Percentiles rank a stretch among this genome's conserved stretches.
Evolutionary conservation across 352 stramenopile species (phyloP).

Genomic region (Globisporangium emineosum): DNA sequence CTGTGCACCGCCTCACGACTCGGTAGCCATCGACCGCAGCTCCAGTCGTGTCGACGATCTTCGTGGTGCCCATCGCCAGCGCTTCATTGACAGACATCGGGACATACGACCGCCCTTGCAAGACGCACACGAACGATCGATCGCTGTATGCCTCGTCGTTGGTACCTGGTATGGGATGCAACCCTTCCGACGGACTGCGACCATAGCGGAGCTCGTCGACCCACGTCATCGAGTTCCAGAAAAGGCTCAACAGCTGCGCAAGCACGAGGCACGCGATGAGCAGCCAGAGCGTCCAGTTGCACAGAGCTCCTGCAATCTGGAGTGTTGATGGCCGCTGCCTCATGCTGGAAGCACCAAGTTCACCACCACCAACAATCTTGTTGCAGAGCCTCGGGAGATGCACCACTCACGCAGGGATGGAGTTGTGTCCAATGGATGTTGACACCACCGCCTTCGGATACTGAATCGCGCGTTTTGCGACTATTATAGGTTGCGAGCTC

Average conservation of each 20-base stretch:
- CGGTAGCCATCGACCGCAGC: neutral
- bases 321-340: neutral
- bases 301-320: neutral
- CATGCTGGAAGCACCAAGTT: neutral
- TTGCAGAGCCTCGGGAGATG: too few relatives aligned
- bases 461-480: too few relatives aligned
- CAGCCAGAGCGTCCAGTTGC: neutral
- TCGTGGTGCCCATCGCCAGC: neutral
- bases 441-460: too few relatives aligned
- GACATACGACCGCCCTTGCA: neutral
- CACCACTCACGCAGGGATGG: too few relatives aligned
- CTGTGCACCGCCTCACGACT: neutral
- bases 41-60: neutral
- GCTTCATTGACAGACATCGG: neutral
- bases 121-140: neutral
- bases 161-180: neutral
- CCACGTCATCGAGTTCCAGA: neutral
- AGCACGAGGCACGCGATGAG: neutral
- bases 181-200: neutral
- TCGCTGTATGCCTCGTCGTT: neutral
- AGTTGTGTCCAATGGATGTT: too few relatives aligned
- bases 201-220: neutral
- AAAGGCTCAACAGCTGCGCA: neutral
- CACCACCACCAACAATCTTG: too few relatives aligned
- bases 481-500: too few relatives aligned